Base-by-base conservation (phyloP, 768 basidiomycete species). In the Rhodotorula diobovata region DNA sequence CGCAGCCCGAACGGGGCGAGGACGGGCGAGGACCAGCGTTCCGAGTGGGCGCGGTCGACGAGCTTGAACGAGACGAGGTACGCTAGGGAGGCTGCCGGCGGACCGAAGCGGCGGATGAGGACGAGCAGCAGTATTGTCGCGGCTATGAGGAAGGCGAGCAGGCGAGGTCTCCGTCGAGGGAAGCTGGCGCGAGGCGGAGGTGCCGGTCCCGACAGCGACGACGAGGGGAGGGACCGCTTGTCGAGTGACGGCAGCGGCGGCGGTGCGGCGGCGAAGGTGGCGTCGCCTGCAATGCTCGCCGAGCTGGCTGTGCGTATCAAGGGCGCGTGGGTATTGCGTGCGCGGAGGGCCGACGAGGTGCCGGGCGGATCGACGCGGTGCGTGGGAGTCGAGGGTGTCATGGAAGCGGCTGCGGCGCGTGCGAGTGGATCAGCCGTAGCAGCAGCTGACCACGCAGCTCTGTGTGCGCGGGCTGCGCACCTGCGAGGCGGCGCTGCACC, bases 61-160 rank as follows among this genome's bases (percentile, higher is more conserved):
- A 72, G 51, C 64, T 75, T 75, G 68, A 67, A 75, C 48, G 58
- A 53, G 5, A 58, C 12, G 41, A 74, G 59, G 46, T 63, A 50
- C 5, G 61, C 16, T 14, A 74, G 43, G 16, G 50, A 61, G 21
- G 50, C 37, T 14, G 30, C 46, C 48, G n/a, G 60, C 0, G 32
- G 12, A 0, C 46, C 55, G 28, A 61, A 6, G 32, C 37, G 55
- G 7, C 55, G 10, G 43, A 60, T 15, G 11, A 57, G 30, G 59
- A 65, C 37, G 32, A 48, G 16, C 34, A 62, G 7, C 4, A 64
- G 34, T 50, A 41, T 11, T 12, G 48, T 21, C 41, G 61, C 37
- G 30, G 62, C 4, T 2, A n/a, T 12, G 58, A 56, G 16, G 28
- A 45, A 9, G 7, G 46, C 41, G 15, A n/a, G 21, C 1, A 56